Conservation (phyloP, 2,329 filamentous ascomycete genomes). For the Diaporthe sp. region DNA sequence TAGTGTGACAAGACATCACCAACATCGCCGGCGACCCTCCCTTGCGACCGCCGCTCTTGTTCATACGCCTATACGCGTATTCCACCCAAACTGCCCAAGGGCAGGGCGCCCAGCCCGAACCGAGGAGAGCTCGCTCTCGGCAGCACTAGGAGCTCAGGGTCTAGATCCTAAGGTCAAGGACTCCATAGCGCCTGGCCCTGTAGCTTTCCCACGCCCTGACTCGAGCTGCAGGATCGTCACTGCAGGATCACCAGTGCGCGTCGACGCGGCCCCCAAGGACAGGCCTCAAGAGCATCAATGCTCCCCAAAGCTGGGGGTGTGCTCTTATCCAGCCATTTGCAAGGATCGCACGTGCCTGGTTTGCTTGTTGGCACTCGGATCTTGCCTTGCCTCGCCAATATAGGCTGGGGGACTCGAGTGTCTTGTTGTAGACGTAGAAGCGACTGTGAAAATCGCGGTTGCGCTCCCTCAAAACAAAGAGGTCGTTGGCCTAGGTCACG, state of each 20-base stretch:
- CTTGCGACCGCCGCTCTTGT: no score
- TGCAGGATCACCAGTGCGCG: conserved; percentile 14
- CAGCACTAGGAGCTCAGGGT: neutral
- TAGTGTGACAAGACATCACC: neutral
- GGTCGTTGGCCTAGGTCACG: neutral
- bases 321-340: neutral
- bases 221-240: conserved; percentile 23
- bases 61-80: no score
- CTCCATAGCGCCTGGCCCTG: neutral
- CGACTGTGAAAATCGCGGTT: neutral
- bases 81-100: no score
- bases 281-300: conserved; percentile 14
- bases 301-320: neutral
- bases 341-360: neutral
- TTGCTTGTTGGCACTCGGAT: neutral
- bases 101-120: no score
- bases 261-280: conserved; percentile 1
- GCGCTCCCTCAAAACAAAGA: neutral
- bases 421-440: no score
- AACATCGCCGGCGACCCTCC: neutral
- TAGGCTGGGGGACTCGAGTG: no score
- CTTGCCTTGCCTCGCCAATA: neutral
- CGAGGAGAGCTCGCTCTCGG: conserved; percentile 3
- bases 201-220: conserved; percentile 4
- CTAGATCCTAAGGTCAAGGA: neutral